Evolutionary conservation across 2,329 filamentous ascomycete species (phyloP), one percentile per base, ranked within the genome.

Genomic region (Paecilomyces niveus): DNA sequence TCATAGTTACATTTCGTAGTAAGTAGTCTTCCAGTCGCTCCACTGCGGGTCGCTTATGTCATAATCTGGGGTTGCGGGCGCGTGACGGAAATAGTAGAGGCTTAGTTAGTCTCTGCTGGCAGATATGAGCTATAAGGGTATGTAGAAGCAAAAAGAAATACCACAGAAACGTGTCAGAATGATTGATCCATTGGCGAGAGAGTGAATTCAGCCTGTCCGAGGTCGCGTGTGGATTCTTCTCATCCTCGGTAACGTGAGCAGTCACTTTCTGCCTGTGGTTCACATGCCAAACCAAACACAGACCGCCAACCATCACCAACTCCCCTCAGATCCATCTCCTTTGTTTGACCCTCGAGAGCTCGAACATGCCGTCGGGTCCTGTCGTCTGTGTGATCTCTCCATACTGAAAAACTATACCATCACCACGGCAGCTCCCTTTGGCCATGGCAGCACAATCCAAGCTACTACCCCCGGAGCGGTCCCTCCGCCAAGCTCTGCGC

Each of bases 361-460:
- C n/a, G 35, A 39, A 39, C 35, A 39, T 39, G 35, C 35, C 13
- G 21, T 52, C n/a, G 3, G 49, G 18, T 15, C 10, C 13, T 10
- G 18, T 52, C 6, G 3, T 39, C 54, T 26, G 13, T 45, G 54
- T 54, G 31, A 32, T 39, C 29, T 55, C 22, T n/a, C n/a, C 18
- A 15, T 15, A 26, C 54, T 49, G 24, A 8, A 29, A 29, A 29
- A 55, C 3, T 22, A 15, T 35, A 45, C 32, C 32, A 9, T 54
- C 18, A 5, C 3, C 24, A 26, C 22, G 53, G 53, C n/a, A 33
- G n/a, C 49, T 10, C 52, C 58, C 58, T 58, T 58, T 64, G 64
- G 64, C 60, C 59, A 93, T 93, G 89, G 88, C 88, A 60, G 85
- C 79, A 59, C 88, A 88, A 70, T 93, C 90, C 55, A 93, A 92